These are phyloP conservation scores for Aspergillus quadrilineatus DNA, from an alignment of 2,329 filamentous ascomycete species.

Conservation along the genomic window DNA sequence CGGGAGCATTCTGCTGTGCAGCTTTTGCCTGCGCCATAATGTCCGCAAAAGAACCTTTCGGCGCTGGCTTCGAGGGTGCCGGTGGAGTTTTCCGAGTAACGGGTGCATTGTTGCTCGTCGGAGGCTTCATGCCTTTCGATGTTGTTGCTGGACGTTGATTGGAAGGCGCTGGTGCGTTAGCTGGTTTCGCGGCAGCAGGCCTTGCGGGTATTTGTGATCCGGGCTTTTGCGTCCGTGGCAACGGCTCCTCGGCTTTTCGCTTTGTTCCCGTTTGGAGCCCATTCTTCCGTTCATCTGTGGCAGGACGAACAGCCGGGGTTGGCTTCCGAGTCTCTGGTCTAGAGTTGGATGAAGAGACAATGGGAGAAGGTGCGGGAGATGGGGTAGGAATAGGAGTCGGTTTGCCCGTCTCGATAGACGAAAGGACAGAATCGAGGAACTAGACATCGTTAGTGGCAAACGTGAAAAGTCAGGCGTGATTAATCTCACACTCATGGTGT, in stretches of 20 bases:
- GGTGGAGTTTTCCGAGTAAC: conserved; percentile 21
- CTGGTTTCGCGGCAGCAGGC: conserved; percentile 6
- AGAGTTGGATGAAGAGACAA: conserved; percentile 22
- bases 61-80: conserved; percentile 46
- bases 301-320: conserved; percentile 16
- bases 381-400: conserved; percentile 30
- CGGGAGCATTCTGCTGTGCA: conserved; percentile 47
- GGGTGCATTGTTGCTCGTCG: conserved; percentile 20
- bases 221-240: conserved; percentile 31
- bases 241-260: conserved; percentile 45
- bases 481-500: conserved; percentile 42
- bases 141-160: conserved; percentile 22
- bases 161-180: conserved; percentile 16
- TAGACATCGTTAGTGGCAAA: conserved; percentile 29
- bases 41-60: conserved; percentile 60
- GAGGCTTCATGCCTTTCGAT: conserved; percentile 22
- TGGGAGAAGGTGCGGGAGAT: conserved; percentile 24
- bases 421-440: conserved; percentile 54
- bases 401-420: conserved; percentile 49
- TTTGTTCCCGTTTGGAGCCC: conserved; percentile 32
- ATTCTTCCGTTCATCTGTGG: conserved; percentile 21
- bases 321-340: conserved; percentile 27
- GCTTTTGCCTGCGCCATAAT: conserved; percentile 60
- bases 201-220: conserved; percentile 22
- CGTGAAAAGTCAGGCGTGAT: not conserved